A percentile compares a stretch with the other conserved stretches of the same genome.
Conservation (phyloP, 1,284 basidiomycete species). For the Cryptococcus jaspeensis region DNA sequence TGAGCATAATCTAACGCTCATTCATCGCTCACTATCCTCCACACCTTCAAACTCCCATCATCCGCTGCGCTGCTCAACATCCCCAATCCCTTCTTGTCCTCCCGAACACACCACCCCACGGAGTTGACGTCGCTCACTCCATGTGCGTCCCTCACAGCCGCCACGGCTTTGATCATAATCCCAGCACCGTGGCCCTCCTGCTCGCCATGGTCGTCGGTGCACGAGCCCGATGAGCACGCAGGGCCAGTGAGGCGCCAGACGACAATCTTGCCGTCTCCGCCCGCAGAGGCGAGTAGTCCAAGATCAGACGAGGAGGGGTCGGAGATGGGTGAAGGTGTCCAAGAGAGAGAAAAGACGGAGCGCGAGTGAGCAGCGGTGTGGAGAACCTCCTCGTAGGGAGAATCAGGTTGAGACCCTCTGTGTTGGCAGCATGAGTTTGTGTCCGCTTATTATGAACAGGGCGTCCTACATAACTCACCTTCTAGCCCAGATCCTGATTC, state of each 20-base stretch:
- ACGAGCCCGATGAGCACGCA: neutral
- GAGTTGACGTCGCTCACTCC: slow-evolving; percentile 58
- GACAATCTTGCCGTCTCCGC: slow-evolving; percentile 59
- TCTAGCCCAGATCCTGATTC: slow-evolving; percentile 56
- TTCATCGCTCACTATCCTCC: slow-evolving; percentile 44
- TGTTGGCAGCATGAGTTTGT: neutral
- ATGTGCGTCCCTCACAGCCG: slow-evolving; percentile 42
- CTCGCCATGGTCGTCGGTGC: slow-evolving; percentile 2
- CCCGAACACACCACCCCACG: slow-evolving; percentile 54
- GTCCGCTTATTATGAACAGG: neutral
- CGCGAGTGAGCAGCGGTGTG: slow-evolving; percentile 44
- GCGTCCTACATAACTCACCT: slow-evolving; percentile 28
- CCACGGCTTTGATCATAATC: slow-evolving; percentile 27
- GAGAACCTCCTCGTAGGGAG: slow-evolving; percentile 31
- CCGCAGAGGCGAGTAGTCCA: slow-evolving; percentile 56
- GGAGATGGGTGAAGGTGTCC: slow-evolving; percentile 18
- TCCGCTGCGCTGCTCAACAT: slow-evolving; percentile 58
- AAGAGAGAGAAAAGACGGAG: slow-evolving; percentile 43
- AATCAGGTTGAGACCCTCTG: slow-evolving; percentile 33
- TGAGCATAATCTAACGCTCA: neutral
- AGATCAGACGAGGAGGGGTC: slow-evolving; percentile 27
- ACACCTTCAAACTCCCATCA: slow-evolving; percentile 58
- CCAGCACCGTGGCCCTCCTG: slow-evolving; percentile 1
- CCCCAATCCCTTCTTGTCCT: slow-evolving; percentile 36
- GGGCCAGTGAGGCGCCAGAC: slow-evolving; percentile 53